These are phyloP conservation scores for Lactarius akahatsu DNA, from an alignment of 768 basidiomycete genomes.

Conservation along the genomic window DNA sequence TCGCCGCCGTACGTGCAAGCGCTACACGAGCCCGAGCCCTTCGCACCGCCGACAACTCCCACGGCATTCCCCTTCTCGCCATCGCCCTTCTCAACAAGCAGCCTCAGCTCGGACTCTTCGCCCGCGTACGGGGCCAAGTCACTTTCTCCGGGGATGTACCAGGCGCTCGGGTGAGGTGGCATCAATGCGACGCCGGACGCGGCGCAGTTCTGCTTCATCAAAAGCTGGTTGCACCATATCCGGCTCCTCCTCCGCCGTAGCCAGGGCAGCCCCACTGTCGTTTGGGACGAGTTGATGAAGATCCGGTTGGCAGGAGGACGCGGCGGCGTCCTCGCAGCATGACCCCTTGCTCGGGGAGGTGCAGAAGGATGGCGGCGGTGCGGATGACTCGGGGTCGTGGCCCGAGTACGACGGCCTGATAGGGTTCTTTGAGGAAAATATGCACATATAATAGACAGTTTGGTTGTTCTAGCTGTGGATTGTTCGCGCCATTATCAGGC, in stretches of 20 bases:
- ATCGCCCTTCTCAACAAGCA: constrained; percentile 18
- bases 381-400: constrained; percentile 12
- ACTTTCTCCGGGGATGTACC: not conserved
- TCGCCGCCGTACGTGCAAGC: not conserved
- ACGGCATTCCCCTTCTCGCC: constrained; percentile 5
- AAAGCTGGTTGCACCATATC: constrained; percentile 52
- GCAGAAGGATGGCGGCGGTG: not conserved
- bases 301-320: constrained; percentile 46
- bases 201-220: constrained; percentile 48
- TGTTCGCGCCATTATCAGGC: no score
- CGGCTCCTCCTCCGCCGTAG: constrained; percentile 45
- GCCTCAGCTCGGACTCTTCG: constrained; percentile 8
- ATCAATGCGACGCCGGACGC: constrained; percentile 35
- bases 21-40: constrained; percentile 8
- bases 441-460: constrained; percentile 9
- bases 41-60: constrained; percentile 8
- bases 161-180: constrained; percentile 28
- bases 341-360: not conserved
- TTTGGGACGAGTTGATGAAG: constrained; percentile 57
- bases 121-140: constrained; percentile 6
- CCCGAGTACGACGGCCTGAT: constrained; percentile 29
- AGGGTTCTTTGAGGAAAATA: constrained; percentile 33
- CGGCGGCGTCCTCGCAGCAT: not conserved
- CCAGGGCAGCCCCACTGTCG: constrained; percentile 46
- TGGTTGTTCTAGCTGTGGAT: not conserved